These are phyloP conservation scores for Prunus mongolica DNA, from an alignment of 306 rosid species.

Conservation along the genomic window DNA sequence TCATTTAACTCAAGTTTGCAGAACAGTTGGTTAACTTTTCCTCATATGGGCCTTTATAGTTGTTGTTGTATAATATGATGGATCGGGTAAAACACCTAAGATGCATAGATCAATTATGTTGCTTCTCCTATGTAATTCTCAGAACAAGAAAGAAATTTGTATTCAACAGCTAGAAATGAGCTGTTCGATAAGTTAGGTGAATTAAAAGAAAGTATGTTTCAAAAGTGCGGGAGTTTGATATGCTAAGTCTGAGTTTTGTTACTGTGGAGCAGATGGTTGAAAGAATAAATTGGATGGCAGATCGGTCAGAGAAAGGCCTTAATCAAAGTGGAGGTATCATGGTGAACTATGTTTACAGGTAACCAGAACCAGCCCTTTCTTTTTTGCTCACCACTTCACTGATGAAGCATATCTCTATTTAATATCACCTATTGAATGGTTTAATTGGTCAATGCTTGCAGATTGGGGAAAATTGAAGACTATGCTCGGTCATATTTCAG, in stretches of 20 bases:
- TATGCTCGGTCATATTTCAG: constrained; percentile 76
- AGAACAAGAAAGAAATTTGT: not conserved
- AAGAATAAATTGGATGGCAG: constrained; percentile 92
- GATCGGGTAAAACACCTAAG: not conserved
- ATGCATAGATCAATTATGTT: constrained; percentile 15
- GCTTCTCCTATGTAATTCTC: not conserved
- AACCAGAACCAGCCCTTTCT: constrained; percentile 14
- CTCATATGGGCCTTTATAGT: not conserved
- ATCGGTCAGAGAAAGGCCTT: constrained; percentile 75
- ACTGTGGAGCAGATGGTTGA: constrained; percentile 69
- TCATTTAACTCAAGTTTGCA: constrained; percentile 8
- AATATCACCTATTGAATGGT: not conserved
- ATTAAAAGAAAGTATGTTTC: not conserved
- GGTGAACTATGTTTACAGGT: constrained; percentile 97
- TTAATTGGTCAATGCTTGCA: constrained; percentile 29
- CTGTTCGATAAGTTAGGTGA: not conserved
- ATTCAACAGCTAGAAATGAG: not conserved
- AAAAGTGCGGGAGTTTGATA: not conserved
- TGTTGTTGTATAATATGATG: not conserved
- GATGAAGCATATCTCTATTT: not conserved
- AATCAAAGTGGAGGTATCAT: constrained; percentile 87
- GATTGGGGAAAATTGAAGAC: constrained; percentile 78
- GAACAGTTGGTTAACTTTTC: constrained; percentile 14
- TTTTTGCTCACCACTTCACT: not conserved
- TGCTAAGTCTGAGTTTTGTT: constrained; percentile 13